phyloP scores from a whole-genome alignment of 257 asterid genomes.

The Solanum raphanifolium region DNA sequence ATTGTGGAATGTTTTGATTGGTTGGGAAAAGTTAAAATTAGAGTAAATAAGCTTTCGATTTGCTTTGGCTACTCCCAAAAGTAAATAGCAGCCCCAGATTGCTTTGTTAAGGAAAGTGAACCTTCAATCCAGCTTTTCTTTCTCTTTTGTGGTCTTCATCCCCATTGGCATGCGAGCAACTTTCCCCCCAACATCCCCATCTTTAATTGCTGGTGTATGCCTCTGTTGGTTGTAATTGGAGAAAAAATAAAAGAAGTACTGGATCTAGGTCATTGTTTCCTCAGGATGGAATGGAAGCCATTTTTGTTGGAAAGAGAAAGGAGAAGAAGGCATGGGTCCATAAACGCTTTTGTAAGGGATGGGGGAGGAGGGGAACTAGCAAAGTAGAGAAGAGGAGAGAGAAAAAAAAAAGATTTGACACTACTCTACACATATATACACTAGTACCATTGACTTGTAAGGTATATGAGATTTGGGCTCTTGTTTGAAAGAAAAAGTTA shows the following conservation, averaged over 20 bases:
- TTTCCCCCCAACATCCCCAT: neutral
- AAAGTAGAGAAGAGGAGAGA: neutral
- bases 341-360: neutral
- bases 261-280: neutral
- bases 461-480: neutral
- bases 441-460: neutral
- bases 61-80: neutral
- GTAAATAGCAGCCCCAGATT: neutral
- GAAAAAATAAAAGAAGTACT: neutral
- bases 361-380: neutral
- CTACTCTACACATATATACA: neutral
- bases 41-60: neutral
- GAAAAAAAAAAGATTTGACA: neutral
- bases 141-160: neutral
- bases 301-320: neutral
- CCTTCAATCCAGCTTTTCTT: too few species aligned
- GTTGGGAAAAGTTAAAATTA: neutral
- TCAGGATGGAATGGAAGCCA: neutral
- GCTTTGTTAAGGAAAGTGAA: neutral
- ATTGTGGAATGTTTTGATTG: neutral
- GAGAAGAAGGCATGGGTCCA: neutral
- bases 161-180: neutral
- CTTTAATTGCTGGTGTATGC: neutral
- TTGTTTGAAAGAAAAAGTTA: neutral
- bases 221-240: neutral